Base-by-base conservation (phyloP, 306 rosid genomes). In the Herpetospermum pedunculosum region DNA sequence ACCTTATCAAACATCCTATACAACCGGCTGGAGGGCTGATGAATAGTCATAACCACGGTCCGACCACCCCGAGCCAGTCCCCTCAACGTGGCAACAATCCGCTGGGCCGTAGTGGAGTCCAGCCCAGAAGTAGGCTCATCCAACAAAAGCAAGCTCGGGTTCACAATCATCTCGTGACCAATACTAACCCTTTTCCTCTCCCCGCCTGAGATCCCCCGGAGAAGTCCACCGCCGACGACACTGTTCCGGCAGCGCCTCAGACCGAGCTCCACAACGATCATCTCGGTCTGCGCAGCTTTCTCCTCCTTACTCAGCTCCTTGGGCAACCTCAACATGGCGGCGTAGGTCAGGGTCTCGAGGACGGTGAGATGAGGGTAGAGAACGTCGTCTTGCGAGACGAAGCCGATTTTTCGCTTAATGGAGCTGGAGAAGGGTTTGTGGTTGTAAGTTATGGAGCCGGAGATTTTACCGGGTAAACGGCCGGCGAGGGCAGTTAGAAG, bases 71-170 rank as follows among this genome's bases (percentile, higher is more conserved):
- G 84, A 72, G 98, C 98, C 76, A 92, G 82, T 85, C 87, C 91
- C 63, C 85, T 95, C 73, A 92, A 86, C 90, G 89, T 84, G 75
- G 87, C 96, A 48, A 88, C 93, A n/a, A 83, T 92, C 77, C 91
- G 83, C 70, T 87, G 80, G 6, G 98, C 98, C 16, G 97, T 92
- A 9, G 98, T 92, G 30, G 98, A 92, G 80, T 92, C 98, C 88
- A 92, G 79, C 77, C 98, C 98, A 38, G 98, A 92, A 65, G 97
- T 92, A 79, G 98, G 98, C 76, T 92, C 98, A 73, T 92, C 98
- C 38, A 92, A 92, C 76, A 90, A 88, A 50, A 92, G 80, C 81
- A 92, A 83, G 35, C 96, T 90, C 59, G 98, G 97, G 81, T 92
- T 92, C 78, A 90, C 85, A 74, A 92, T 79, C 78, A 92, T 92